A percentile compares a stretch with the other conserved stretches of the same genome.
phyloP scores from a whole-genome alignment of 352 stramenopile species.

The Phytophthora tubulina region DNA sequence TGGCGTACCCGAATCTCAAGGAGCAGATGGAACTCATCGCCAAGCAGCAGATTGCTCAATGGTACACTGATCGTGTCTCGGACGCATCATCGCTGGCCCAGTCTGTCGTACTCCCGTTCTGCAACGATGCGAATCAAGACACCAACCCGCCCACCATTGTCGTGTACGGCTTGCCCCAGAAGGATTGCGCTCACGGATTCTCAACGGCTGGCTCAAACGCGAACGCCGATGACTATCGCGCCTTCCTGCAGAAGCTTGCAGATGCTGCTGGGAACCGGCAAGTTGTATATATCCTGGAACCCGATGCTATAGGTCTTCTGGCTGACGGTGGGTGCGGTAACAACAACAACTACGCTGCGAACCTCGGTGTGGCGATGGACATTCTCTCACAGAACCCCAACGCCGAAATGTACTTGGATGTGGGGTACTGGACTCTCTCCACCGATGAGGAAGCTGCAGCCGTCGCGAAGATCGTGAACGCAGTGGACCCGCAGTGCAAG shows the following conservation, averaged over 20 bases:
- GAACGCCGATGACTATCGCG: constrained; percentile 46
- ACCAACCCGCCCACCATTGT: constrained; percentile 50
- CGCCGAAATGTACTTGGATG: constrained; percentile 68
- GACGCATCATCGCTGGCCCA: constrained; percentile 34
- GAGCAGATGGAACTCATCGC: constrained; percentile 45
- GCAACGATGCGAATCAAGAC: constrained; percentile 6
- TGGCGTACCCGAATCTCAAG: constrained; percentile 49
- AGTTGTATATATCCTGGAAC: constrained; percentile 70
- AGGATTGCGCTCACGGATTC: constrained; percentile 63
- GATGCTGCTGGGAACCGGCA: constrained; percentile 45
- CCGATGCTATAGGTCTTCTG: constrained; percentile 60
- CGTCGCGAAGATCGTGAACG: constrained; percentile 49
- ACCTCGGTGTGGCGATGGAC: constrained; percentile 57
- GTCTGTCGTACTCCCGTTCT: constrained; percentile 36
- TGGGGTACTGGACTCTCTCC: constrained; percentile 65
- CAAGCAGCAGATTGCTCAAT: constrained; percentile 50
- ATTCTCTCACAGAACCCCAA: constrained; percentile 59
- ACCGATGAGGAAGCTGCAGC: constrained; percentile 33
- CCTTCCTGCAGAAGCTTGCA: constrained; percentile 52
- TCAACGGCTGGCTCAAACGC: constrained; percentile 46
- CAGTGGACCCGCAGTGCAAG: constrained; percentile 26
- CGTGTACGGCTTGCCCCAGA: constrained; percentile 68
- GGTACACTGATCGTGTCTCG: constrained; percentile 60
- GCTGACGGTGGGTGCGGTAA: constrained; percentile 50
- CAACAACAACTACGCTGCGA: constrained; percentile 52